Conservation (phyloP, 495 filamentous ascomycete species). For the Cercophora samala region DNA sequence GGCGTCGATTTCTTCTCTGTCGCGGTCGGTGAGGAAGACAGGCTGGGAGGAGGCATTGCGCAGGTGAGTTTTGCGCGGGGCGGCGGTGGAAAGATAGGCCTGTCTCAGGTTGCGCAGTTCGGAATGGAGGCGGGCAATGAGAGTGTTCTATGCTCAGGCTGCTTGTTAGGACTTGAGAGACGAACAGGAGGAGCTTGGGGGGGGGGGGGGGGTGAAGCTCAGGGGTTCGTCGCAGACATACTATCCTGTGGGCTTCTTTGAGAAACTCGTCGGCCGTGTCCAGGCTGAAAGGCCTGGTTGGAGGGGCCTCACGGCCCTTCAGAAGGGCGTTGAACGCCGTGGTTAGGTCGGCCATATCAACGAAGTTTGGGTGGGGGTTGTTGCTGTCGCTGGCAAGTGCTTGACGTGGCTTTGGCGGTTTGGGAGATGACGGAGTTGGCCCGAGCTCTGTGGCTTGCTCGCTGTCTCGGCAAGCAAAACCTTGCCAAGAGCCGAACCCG, state of each 20-base stretch:
- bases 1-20: slow-evolving; percentile 78
- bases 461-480: background rate
- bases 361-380: background rate
- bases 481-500: background rate
- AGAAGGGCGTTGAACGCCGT: slow-evolving; percentile 67
- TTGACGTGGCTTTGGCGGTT: background rate
- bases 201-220: background rate
- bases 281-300: slow-evolving; percentile 43
- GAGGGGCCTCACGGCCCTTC: slow-evolving; percentile 49
- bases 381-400: background rate
- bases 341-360: slow-evolving; percentile 66
- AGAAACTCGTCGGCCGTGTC: slow-evolving; percentile 78
- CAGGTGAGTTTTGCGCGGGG: slow-evolving; percentile 46
- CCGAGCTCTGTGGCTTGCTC: background rate
- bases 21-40: slow-evolving; percentile 58
- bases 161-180: background rate
- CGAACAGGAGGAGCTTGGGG: background rate
- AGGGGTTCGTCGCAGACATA: slow-evolving; percentile 40
- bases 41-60: slow-evolving; percentile 35
- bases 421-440: background rate
- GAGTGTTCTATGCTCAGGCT: slow-evolving; percentile 57
- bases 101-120: slow-evolving; percentile 82
- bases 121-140: slow-evolving; percentile 69
- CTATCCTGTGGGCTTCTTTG: slow-evolving; percentile 93
- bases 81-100: slow-evolving; percentile 80